These are phyloP conservation scores for Sporothrix dimorphospora DNA, from an alignment of 2,329 filamentous ascomycete genomes.

Conservation along the genomic window DNA sequence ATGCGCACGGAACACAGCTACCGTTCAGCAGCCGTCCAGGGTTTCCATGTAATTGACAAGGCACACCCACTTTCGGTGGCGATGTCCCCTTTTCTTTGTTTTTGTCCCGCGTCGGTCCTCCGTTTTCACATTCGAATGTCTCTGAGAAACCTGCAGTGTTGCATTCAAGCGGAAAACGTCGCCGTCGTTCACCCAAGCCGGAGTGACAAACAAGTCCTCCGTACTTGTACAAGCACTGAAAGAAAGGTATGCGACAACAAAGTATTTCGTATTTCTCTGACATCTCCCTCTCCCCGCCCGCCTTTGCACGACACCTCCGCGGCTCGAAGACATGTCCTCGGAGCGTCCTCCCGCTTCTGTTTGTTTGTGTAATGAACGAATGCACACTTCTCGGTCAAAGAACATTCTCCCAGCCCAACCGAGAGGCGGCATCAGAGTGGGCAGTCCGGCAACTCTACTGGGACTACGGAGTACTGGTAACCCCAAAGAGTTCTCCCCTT, in stretches of 20 bases:
- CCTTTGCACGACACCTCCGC: not conserved
- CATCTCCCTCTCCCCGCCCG: not conserved
- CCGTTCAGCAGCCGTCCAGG: conserved; percentile 3
- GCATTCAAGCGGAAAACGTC: not conserved
- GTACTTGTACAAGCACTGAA: too few relatives aligned
- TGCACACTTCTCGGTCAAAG: not conserved
- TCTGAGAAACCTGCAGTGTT: not conserved
- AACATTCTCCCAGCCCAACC: not conserved
- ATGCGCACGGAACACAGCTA: conserved; percentile 20
- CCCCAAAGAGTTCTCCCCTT: not conserved
- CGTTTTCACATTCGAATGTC: not conserved
- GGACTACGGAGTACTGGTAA: not conserved
- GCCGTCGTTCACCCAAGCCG: too few relatives aligned
- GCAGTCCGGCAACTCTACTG: not conserved
- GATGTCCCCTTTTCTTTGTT: not conserved
- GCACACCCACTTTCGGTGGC: conserved; percentile 18
- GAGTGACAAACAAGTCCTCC: too few relatives aligned
- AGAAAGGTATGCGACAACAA: not conserved
- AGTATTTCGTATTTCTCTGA: too few relatives aligned
- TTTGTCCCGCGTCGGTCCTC: not conserved
- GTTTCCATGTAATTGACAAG: conserved; percentile 12
- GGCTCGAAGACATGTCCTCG: not conserved
- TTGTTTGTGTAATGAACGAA: not conserved
- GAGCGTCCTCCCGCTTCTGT: not conserved
- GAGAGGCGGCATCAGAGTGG: conserved; percentile 7